Evolutionary conservation across 306 rosid species (phyloP).

Genomic region (Leucaena leucocephala): DNA sequence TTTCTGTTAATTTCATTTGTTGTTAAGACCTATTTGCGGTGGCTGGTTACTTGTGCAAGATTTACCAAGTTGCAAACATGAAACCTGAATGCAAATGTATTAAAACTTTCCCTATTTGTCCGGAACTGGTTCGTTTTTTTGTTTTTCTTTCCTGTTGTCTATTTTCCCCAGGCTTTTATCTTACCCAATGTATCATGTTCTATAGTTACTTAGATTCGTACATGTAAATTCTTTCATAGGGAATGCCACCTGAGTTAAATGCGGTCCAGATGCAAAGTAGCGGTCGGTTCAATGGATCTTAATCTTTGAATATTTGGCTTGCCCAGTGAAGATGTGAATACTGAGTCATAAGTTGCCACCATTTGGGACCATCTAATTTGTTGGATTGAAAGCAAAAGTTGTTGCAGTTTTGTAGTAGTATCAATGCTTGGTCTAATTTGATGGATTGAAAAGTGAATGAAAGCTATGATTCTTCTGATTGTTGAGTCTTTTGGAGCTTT

Average conservation of each 20-base stretch:
- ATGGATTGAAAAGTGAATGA: slow-evolving; percentile 40
- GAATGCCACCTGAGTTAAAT: slow-evolving; percentile 72
- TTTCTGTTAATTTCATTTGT: not conserved
- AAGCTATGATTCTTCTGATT: slow-evolving; percentile 42
- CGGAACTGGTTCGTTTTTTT: slow-evolving; percentile 88
- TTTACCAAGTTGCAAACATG: slow-evolving; percentile 91
- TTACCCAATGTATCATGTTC: not conserved
- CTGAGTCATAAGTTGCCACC: slow-evolving; percentile 47
- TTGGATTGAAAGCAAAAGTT: slow-evolving; percentile 24
- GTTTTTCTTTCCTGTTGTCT: not conserved
- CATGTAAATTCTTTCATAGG: slow-evolving; percentile 52
- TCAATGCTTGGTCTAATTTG: slow-evolving; percentile 33
- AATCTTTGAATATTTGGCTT: slow-evolving; percentile 90
- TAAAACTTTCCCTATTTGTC: slow-evolving; percentile 91
- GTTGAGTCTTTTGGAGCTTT: slow-evolving; percentile 31
- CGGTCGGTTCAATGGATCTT: slow-evolving; percentile 93
- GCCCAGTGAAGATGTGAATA: slow-evolving; percentile 56
- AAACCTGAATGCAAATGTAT: slow-evolving; percentile 93
- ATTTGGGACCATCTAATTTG: slow-evolving; percentile 1
- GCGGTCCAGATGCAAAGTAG: slow-evolving; percentile 90
- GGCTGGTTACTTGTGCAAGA: slow-evolving; percentile 59
- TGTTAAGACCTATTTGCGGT: slow-evolving; percentile 33
- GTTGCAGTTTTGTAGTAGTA: slow-evolving; percentile 40
- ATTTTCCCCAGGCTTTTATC: not conserved
- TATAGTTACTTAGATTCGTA: slow-evolving; percentile 10